Base-by-base conservation (phyloP, 805 yeast species). In the Teunomyces funiuensis region DNA sequence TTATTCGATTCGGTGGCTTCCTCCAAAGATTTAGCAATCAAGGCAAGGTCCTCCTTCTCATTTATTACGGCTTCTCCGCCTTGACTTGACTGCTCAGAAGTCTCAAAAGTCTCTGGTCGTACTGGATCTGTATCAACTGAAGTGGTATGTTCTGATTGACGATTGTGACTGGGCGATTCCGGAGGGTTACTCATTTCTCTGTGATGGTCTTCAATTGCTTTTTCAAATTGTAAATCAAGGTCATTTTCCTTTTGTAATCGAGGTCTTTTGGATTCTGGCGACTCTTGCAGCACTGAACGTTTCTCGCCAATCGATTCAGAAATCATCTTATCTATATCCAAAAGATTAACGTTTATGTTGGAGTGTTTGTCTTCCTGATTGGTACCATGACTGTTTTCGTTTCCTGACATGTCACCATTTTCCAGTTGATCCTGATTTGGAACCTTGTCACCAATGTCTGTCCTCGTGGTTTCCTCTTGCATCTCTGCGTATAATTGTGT, bases 11-110 rank as follows among this genome's bases (percentile, higher is more conserved):
- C 53, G 2, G 69, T 61, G 5, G 69, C 69, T 11, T 58, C 52
- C 36, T 61, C 63, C 33, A 66, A 54, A 41, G 63, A 60, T 33
- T 49, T 52, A 2, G 68, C 69, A 13, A 65, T 63, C 57, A 61
- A 50, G 33, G 57, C 59, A 15, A 65, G 49, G 33, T 57, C 53
- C 33, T 48, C 57, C 26, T 53, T 52, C 36, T 63, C 68, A 28
- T 52, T 44, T 3, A 51, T 34, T 3, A 20, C 26, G 22, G 34
- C 9, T 10, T 17, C 34, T n/a, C 23, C n/a, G 7, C 13, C 13
- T 11, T 31, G 34, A 6, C 10, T 6, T 13, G 34, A 19, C 14
- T 31, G 11, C 6, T 9, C 22, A 19, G 11, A 6, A 2, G 34
- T 7, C n/a, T 15, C 17, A 17, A 30, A 30, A 10, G 16, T 17